A percentile compares a stretch with the other conserved stretches of the same genome.
These are phyloP conservation scores for Ceratobasidium papillatum DNA, from an alignment of 1,284 basidiomycete species.

Conservation along the genomic window DNA sequence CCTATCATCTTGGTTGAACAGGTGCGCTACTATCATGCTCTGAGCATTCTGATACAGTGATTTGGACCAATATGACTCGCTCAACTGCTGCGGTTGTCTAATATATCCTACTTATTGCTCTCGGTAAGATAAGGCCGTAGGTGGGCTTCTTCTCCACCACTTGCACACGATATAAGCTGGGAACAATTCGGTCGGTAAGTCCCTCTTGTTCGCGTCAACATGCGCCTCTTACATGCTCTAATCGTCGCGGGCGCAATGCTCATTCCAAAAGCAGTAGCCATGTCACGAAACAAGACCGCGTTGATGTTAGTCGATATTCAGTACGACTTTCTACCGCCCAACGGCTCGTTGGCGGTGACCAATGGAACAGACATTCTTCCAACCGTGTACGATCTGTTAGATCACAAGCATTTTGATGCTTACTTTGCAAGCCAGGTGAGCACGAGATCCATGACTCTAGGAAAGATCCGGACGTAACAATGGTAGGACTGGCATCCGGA, in stretches of 20 bases:
- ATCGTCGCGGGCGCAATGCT: background rate
- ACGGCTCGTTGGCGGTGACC: slow-evolving; percentile 63
- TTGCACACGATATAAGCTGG: slow-evolving; percentile 5
- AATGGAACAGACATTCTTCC: slow-evolving; percentile 60
- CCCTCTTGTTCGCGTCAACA: background rate
- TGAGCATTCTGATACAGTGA: background rate
- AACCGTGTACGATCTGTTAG: slow-evolving; percentile 58
- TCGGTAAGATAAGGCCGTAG: slow-evolving; percentile 31
- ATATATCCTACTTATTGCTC: background rate
- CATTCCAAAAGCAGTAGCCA: background rate
- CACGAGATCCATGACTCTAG: background rate
- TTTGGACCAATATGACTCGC: background rate
- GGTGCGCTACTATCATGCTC: background rate
- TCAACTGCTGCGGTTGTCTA: background rate
- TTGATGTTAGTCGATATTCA: slow-evolving; percentile 68
- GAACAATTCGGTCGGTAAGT: background rate
- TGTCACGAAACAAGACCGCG: slow-evolving; percentile 51
- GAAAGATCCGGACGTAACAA: slow-evolving; percentile 8
- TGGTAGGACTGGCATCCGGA: slow-evolving; percentile 58
- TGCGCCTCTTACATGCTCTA: slow-evolving; percentile 22
- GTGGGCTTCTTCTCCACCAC: slow-evolving; percentile 29
- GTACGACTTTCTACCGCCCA: slow-evolving; percentile 71
- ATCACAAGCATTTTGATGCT: slow-evolving; percentile 57
- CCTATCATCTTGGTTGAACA: too few species aligned
- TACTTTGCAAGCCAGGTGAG: slow-evolving; percentile 59